Evolutionary conservation across 495 filamentous ascomycete species (phyloP).

Genomic region (Hypomontagnella submonticulosa): DNA sequence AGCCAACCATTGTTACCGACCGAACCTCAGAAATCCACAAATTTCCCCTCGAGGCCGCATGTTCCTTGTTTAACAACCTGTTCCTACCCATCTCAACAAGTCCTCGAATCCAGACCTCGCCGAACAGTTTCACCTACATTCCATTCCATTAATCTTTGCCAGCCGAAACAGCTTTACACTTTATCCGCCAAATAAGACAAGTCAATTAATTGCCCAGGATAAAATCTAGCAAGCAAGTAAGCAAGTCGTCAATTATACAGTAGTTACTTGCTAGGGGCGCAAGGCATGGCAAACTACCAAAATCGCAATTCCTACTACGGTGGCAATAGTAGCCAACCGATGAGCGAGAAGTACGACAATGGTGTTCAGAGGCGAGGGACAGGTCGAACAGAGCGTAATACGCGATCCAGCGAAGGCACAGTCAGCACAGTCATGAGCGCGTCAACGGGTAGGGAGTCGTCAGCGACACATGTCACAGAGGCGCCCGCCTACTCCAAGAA

Average conservation of each 20-base stretch:
- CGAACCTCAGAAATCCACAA: slow-evolving; percentile 38
- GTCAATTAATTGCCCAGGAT: slow-evolving; percentile 21
- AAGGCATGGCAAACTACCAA: slow-evolving; percentile 57
- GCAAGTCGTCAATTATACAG: too few species aligned
- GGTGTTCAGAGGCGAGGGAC: slow-evolving; percentile 52
- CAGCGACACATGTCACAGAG: slow-evolving; percentile 85
- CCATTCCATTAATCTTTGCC: slow-evolving; percentile 22
- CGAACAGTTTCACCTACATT: slow-evolving; percentile 46
- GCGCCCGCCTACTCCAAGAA: slow-evolving; percentile 96
- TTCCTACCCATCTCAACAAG: slow-evolving; percentile 17
- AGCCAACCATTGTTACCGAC: slow-evolving; percentile 41
- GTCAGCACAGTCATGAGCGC: slow-evolving; percentile 77
- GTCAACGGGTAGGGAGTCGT: slow-evolving; percentile 75
- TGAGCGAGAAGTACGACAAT: slow-evolving; percentile 54
- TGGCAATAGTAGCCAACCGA: slow-evolving; percentile 31
- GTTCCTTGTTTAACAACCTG: slow-evolving; percentile 23
- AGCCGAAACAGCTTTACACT: slow-evolving; percentile 19
- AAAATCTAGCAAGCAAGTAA: neutral
- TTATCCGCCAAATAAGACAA: slow-evolving; percentile 27
- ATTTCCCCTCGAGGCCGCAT: slow-evolving; percentile 2
- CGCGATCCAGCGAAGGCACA: slow-evolving; percentile 73
- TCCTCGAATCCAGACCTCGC: slow-evolving; percentile 34
- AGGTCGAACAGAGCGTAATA: slow-evolving; percentile 55
- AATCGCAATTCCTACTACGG: slow-evolving; percentile 59
- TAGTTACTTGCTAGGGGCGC: slow-evolving; percentile 16